These are phyloP conservation scores for Quercus ilex DNA, from an alignment of 306 rosid species.

Conservation along the genomic window DNA sequence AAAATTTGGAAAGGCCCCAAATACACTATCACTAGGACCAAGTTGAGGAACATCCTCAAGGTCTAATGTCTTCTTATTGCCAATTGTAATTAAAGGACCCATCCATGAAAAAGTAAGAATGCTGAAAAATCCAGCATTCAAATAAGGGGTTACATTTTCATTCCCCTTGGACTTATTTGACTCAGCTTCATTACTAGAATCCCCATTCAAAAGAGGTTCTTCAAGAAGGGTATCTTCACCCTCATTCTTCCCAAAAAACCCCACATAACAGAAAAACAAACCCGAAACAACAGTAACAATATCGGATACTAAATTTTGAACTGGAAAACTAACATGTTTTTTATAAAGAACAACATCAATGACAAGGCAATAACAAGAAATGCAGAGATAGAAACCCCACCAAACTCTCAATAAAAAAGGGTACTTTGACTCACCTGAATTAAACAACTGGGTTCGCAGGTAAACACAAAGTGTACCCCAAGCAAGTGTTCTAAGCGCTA, in stretches of 20 bases:
- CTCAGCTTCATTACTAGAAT: constrained; percentile 20
- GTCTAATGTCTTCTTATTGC: constrained; percentile 61
- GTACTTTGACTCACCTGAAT: constrained; percentile 14
- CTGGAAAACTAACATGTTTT: constrained; percentile 28
- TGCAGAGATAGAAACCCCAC: constrained; percentile 45
- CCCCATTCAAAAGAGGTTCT: constrained; percentile 69
- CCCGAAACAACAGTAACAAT: constrained; percentile 36
- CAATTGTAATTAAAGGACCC: constrained; percentile 53
- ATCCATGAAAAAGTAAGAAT: constrained; percentile 77
- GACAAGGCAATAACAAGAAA: constrained; percentile 45
- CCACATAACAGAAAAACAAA: constrained; percentile 42
- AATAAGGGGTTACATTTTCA: constrained; percentile 39
- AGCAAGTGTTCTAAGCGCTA: constrained; percentile 35
- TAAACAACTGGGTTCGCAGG: constrained; percentile 26
- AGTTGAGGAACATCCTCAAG: constrained; percentile 82
- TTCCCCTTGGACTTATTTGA: constrained; percentile 28
- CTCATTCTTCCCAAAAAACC: constrained; percentile 28
- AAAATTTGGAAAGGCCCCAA: constrained; percentile 42
- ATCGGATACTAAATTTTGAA: constrained; percentile 45
- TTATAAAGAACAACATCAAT: constrained; percentile 32
- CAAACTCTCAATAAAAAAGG: constrained; percentile 47
- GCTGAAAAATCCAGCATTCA: constrained; percentile 67
- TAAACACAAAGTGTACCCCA: constrained; percentile 48
- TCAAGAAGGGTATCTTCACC: constrained; percentile 37
- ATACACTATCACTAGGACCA: constrained; percentile 40